These are phyloP conservation scores for Neodidymelliopsis sp. DNA, from an alignment of 2,329 filamentous ascomycete species.

Conservation along the genomic window DNA sequence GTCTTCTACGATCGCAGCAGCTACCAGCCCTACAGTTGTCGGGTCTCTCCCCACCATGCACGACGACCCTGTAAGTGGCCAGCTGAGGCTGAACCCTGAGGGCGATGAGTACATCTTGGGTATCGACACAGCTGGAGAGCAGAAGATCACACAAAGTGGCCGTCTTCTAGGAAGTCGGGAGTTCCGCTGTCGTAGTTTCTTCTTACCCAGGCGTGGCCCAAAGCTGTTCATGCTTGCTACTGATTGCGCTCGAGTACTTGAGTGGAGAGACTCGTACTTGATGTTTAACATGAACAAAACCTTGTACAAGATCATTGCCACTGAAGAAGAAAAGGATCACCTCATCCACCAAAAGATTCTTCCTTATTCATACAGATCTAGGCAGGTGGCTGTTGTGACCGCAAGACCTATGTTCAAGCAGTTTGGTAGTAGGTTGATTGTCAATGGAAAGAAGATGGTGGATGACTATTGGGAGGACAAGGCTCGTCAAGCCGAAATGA, in stretches of 20 bases:
- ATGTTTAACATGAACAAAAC: constrained; percentile 99
- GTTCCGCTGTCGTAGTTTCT: constrained; percentile 92
- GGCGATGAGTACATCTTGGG: constrained; percentile 95
- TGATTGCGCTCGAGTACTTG: constrained; percentile 91
- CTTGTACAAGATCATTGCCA: constrained; percentile 96
- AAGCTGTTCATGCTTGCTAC: constrained; percentile 99
- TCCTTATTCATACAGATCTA: constrained; percentile 96
- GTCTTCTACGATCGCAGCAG: too few relatives aligned
- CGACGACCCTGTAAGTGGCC: constrained; percentile 97
- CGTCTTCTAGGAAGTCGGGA: constrained; percentile 82
- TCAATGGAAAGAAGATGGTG: constrained; percentile 85
- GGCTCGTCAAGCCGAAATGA: too few relatives aligned
- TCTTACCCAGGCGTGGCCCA: constrained; percentile 86
- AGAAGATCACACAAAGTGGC: constrained; percentile 86
- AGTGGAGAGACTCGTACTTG: constrained; percentile 96
- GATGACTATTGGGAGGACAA: constrained; percentile 99
- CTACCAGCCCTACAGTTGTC: constrained; percentile 78
- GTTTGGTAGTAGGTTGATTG: constrained; percentile 93
- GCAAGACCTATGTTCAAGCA: constrained; percentile 98
- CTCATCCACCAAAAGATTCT: constrained; percentile 93
- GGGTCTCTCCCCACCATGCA: constrained; percentile 95
- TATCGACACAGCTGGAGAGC: constrained; percentile 90
- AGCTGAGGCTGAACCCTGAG: constrained; percentile 83
- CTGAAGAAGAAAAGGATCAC: constrained; percentile 94
- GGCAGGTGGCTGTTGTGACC: constrained; percentile 97